Percentiles rank a stretch among this genome's conserved stretches.
phyloP scores from a whole-genome alignment of 768 basidiomycete species.

The Tylopilus plumbeoviolaceoides region DNA sequence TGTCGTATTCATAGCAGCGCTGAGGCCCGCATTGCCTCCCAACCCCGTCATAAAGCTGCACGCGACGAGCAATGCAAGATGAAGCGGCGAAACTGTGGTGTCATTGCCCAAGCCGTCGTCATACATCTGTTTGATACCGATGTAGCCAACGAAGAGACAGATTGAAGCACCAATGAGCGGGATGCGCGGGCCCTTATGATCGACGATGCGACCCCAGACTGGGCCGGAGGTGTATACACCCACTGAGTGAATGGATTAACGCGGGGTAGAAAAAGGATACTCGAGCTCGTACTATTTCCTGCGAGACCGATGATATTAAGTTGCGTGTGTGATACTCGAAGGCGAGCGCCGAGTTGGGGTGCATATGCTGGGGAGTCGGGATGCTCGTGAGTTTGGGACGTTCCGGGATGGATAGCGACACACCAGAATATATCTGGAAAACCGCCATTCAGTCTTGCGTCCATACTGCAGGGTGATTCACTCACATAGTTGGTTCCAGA shows the following conservation, averaged over 20 bases:
- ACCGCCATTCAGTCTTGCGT: not conserved
- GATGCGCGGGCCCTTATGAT: conserved; percentile 65
- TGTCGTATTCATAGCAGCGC: conserved; percentile 71
- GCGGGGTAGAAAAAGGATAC: not conserved
- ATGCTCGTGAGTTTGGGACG: not conserved
- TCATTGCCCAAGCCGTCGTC: conserved; percentile 45
- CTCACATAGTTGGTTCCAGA: conserved; percentile 77
- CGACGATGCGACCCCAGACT: conserved; percentile 75
- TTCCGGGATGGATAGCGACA: not conserved
- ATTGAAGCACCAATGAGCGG: conserved; percentile 57
- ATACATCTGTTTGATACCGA: conserved; percentile 67
- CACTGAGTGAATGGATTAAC: conserved; percentile 36
- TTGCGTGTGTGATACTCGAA: conserved; percentile 74
- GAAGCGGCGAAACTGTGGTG: conserved; percentile 36
- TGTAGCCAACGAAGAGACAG: conserved; percentile 66
- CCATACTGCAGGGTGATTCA: conserved; percentile 1
- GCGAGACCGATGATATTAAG: conserved; percentile 79
- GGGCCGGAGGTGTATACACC: conserved; percentile 79
- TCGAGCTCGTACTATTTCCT: conserved; percentile 54
- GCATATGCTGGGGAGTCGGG: conserved; percentile 58
- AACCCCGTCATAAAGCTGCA: conserved; percentile 73
- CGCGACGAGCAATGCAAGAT: conserved; percentile 49
- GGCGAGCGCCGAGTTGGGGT: conserved; percentile 77
- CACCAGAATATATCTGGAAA: conserved; percentile 30
- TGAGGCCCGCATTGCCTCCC: conserved; percentile 71